These are phyloP conservation scores for Knoxia roxburghii DNA, from an alignment of 257 asterid species.

Conservation along the genomic window DNA sequence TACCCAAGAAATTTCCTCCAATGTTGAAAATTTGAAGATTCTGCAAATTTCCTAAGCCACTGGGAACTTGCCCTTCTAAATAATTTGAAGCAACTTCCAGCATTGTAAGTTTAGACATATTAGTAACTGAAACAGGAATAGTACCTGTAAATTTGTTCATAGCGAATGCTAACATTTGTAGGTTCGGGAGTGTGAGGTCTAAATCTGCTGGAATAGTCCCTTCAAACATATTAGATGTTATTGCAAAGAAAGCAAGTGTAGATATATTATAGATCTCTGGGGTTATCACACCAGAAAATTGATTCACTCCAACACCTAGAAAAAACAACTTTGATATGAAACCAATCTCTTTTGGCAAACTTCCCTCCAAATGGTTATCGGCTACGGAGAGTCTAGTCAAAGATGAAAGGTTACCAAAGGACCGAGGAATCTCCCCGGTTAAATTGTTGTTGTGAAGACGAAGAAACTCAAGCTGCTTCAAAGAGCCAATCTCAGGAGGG, in stretches of 20 bases:
- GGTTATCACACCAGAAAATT: not conserved
- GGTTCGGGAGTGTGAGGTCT: not conserved
- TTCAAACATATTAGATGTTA: not conserved
- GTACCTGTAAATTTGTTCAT: not conserved
- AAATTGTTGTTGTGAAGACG: not conserved
- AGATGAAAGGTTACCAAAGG: not conserved
- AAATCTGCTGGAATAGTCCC: constrained; percentile 5
- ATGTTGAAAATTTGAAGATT: not conserved
- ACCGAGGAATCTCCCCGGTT: not conserved
- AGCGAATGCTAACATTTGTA: not conserved
- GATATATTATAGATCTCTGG: not conserved
- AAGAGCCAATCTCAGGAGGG: not conserved
- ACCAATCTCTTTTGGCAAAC: not conserved
- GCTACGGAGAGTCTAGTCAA: not conserved
- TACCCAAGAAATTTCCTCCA: constrained; percentile 9
- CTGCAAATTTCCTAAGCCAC: constrained; percentile 18
- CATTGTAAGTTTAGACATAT: constrained; percentile 3
- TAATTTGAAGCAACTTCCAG: constrained; percentile 14
- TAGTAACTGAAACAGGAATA: constrained; percentile 1
- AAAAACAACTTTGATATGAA: not conserved
- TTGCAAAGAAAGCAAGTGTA: not conserved
- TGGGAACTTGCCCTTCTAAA: constrained; percentile 24
- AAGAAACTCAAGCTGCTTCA: not conserved
- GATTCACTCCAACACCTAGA: not conserved
- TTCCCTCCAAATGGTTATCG: not conserved